Evolutionary conservation across 805 yeast species (phyloP).

Genomic region (Candida andamanensis): DNA sequence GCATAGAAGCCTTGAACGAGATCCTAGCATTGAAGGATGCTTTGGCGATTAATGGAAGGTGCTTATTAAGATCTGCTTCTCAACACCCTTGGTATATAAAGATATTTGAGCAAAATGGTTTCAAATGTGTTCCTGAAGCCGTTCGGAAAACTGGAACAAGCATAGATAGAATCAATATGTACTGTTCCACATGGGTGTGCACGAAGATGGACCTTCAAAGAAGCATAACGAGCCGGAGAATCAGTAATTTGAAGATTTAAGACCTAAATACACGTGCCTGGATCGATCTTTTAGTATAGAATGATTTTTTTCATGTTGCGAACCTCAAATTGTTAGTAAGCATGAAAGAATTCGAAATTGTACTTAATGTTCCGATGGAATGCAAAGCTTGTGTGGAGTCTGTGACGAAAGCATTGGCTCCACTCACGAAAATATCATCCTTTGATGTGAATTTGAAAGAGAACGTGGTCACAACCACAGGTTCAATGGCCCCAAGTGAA

Average conservation of each 20-base stretch:
- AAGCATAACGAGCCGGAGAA: conserved; percentile 29
- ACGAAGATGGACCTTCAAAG: conserved; percentile 36
- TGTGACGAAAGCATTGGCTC: conserved; percentile 48
- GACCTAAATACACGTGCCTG: no score
- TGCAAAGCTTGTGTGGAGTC: conserved; percentile 68
- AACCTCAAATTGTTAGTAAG: no score
- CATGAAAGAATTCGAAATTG: conserved; percentile 46
- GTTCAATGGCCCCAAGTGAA: conserved; percentile 69
- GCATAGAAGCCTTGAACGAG: conserved; percentile 60
- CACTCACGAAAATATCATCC: conserved; percentile 45
- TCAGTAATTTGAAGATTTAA: conserved; percentile 42
- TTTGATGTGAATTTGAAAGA: conserved; percentile 53
- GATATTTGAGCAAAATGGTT: conserved; percentile 64
- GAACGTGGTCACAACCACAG: conserved; percentile 63
- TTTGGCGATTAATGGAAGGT: conserved; percentile 64
- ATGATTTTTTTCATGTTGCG: no score
- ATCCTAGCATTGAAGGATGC: conserved; percentile 60
- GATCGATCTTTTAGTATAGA: no score
- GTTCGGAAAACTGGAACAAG: conserved; percentile 57
- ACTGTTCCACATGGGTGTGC: conserved; percentile 85
- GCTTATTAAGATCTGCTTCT: conserved; percentile 71
- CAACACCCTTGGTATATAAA: conserved; percentile 72
- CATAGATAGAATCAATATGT: conserved; percentile 82
- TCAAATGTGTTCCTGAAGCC: conserved; percentile 64
- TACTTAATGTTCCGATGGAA: conserved; percentile 81